These are phyloP conservation scores for Panicum virgatum DNA, from an alignment of 202 grass and related monocot genomes.

Conservation along the genomic window DNA sequence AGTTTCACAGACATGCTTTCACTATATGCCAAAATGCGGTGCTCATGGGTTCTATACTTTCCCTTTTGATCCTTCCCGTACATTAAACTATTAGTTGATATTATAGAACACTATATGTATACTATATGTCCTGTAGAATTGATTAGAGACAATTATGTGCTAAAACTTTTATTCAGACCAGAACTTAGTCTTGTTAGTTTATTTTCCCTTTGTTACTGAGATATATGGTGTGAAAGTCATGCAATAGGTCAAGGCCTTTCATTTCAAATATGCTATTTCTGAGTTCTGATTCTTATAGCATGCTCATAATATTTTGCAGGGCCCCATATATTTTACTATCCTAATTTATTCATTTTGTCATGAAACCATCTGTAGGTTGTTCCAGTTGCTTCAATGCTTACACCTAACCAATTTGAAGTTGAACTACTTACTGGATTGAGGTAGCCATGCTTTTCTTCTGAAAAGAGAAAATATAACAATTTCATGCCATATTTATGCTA, in stretches of 20 bases:
- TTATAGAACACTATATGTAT: background rate
- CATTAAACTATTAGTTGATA: background rate
- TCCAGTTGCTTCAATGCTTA: slow-evolving; percentile 96
- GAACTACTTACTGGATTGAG: slow-evolving; percentile 91
- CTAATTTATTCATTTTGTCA: slow-evolving; percentile 41
- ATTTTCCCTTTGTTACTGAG: background rate
- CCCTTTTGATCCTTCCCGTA: background rate
- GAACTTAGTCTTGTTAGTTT: background rate
- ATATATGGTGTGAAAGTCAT: slow-evolving; percentile 28
- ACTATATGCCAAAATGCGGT: background rate
- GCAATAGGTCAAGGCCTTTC: background rate
- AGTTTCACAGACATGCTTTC: background rate
- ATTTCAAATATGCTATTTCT: slow-evolving; percentile 18
- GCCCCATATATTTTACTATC: background rate
- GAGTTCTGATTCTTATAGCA: background rate
- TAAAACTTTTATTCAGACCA: background rate
- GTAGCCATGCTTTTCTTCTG: slow-evolving; percentile 45
- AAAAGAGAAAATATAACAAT: background rate
- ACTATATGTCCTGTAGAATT: background rate
- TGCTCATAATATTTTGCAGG: slow-evolving; percentile 4
- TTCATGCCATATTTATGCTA: slow-evolving; percentile 1
- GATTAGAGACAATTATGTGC: background rate
- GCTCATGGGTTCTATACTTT: background rate
- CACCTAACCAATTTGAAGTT: slow-evolving; percentile 95
- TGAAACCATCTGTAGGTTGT: slow-evolving; percentile 64